Base-by-base conservation (phyloP, 345 rosid genomes). In the Syzygium aromaticum region DNA sequence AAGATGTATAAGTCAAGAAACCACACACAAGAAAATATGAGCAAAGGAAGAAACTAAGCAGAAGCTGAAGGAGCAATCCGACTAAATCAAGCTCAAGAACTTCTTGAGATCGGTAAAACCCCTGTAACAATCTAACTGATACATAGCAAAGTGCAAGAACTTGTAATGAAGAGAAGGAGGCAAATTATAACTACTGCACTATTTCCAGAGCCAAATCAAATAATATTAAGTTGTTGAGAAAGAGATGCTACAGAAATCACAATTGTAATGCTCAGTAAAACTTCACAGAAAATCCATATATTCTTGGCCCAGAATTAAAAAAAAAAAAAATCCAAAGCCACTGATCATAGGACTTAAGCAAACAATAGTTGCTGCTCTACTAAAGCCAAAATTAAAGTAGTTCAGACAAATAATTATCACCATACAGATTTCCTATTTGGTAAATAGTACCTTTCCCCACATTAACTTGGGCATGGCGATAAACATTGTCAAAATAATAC, bases 401-500 rank as follows among this genome's bases (percentile, higher is more conserved):
- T 67, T 67, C 21, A 67, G 43, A 73, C 82, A 38, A 19, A 51
- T 87, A 25, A 23, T 23, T 21, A 59, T 53, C 87, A 17, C 30
- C 54, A 30, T 86, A 59, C 40, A 64, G 14, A 27, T 49, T 11
- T 49, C 3, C 21, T 52, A 54, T 51, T 73, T 19, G 38, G 82
- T 6, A 38, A 38, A 23, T 30, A 67, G 86, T 91, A 96, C 99
- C 98, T 95, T 95, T 56, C 78, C 90, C 99, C 99, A 98, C 97
- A 95, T 98, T 86, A 88, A 90, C 87, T 88, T 89, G 54, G 99
- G 98, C 99, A 96, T 98, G 43, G 99, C 93, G 63, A 95, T 87
- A 86, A 98, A 98, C 84, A 93, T 92, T 51, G 99, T 98, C 92
- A 98, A 93, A 88, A 96, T 98, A 80, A 94, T 95, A 93, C 99